phyloP scores from a whole-genome alignment of 306 rosid species.

The Medicago truncatula region DNA sequence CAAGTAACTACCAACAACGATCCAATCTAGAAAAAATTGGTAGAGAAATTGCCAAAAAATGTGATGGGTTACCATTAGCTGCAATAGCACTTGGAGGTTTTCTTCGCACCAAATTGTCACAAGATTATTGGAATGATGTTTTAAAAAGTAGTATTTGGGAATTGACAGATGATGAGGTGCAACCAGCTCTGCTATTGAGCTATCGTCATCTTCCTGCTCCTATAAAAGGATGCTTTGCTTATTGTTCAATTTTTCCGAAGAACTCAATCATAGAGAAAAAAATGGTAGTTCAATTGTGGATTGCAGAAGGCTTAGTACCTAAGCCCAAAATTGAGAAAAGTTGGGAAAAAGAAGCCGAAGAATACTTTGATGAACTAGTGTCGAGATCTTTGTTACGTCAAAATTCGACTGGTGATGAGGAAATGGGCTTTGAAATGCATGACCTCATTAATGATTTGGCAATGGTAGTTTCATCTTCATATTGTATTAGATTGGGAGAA shows the following conservation, averaged over 20 bases:
- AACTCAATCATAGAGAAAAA: background rate
- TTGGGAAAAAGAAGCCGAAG: slow-evolving; percentile 41
- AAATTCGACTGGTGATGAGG: background rate
- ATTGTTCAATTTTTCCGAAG: slow-evolving; percentile 42
- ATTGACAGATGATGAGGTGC: background rate
- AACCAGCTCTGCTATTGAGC: slow-evolving; percentile 7
- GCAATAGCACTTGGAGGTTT: slow-evolving; percentile 49
- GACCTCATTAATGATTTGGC: slow-evolving; percentile 49
- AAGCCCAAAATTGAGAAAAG: background rate
- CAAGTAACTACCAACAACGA: background rate
- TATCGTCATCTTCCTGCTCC: slow-evolving; percentile 3
- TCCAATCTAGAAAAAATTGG: slow-evolving; percentile 47
- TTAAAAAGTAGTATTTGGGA: background rate
- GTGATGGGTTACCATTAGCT: slow-evolving; percentile 54
- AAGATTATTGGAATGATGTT: background rate
- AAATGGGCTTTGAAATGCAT: slow-evolving; percentile 27
- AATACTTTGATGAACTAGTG: slow-evolving; percentile 44
- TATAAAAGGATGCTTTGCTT: slow-evolving; percentile 39
- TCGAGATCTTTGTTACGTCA: slow-evolving; percentile 36
- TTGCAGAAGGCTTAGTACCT: slow-evolving; percentile 46
- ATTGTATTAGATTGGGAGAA: background rate
- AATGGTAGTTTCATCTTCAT: slow-evolving; percentile 10
- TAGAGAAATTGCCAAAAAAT: slow-evolving; percentile 23
- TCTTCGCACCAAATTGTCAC: slow-evolving; percentile 37
- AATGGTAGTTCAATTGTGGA: slow-evolving; percentile 36